Base-by-base conservation (phyloP, 805 yeast genomes). In the Teunomyces cretensis region DNA sequence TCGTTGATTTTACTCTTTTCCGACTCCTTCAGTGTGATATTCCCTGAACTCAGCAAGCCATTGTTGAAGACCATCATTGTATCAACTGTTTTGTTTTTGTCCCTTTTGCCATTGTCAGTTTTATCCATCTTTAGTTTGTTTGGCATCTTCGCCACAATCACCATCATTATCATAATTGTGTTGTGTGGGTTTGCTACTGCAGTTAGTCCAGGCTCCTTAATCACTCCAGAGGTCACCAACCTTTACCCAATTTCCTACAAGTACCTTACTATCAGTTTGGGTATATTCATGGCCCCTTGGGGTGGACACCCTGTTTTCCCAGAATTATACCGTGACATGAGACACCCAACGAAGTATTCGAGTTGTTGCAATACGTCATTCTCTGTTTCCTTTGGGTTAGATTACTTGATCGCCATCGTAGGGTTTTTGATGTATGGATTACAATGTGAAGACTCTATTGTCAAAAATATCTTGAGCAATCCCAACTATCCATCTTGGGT, bases 271-370 rank as follows among this genome's bases (percentile, higher is more conserved):
- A 74, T 86, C 39, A 75, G 85, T 7, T 65, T 84, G 45, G 92
- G 92, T 2, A 72, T 86, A 24, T 74, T 82, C 47, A 77, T 86
- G 75, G 89, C 91, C 3, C 89, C 90, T 9, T 86, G 88, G 81
- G 92, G 92, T 45, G 94, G 94, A 2, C 92, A 86, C 60, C 88
- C 89, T 1, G 83, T 86, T 6, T 84, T 84, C 52, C 92, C 92
- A 2, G 87, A 84, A 54, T 66, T 86, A 36, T 82, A 80, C 59
- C 68, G 78, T 32, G 94, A 86, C 60, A 86, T 86, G 86, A 74
- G 81, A 56, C 83, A 77, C 44, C 89, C 89, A 6, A 60, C 68
- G 26, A 79, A 76, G 50, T 84, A 79, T 61, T 65, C 67, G 14
- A 58, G 60, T 12, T 80, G 89, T 48, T 70, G 84, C 57, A 65